Evolutionary conservation across 495 filamentous ascomycete genomes (phyloP), one percentile per base, ranked within the genome.

Genomic region (Letharia lupina): DNA sequence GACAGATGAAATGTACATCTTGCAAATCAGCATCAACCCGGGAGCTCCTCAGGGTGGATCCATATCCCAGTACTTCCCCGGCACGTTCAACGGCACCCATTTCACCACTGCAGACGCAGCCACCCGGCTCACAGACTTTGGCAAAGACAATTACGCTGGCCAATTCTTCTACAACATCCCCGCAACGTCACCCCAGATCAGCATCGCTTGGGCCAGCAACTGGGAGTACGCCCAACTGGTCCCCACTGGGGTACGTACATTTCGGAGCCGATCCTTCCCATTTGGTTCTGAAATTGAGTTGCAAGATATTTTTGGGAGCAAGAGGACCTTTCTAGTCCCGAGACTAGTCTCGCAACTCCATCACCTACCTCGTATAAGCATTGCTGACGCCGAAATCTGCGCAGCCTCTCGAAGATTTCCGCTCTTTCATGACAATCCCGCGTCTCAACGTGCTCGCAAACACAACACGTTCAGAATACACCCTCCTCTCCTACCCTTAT

Each of bases 171-270:
- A 81, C 67, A 79, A 78, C 13, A 71, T 83, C 8, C 73, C 78
- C 0, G 62, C 65, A 7, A 73, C 69, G 33, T 70, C 76, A 35
- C 75, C 75, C 28, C 76, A 77, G 40, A 69, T 81, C 63, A 79
- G 74, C 41, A 77, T 87, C 47, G 80, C 77, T 8, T 87, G 84
- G 84, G 83, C 84, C 64, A 82, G 77, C 58, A 87, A 87, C 67
- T 86, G 84, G 83, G 80, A 87, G 68, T 87, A 86, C 65, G 75
- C 73, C 4, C 72, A 82, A 45, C 63, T 73, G 31, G 80, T 83
- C 0, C 82, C 82, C 3, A 83, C 82, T 0, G 81, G 81, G 23
- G 23, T 28, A 28, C 23, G 23, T 28, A 28, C 23, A 28, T 28
- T 28, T 28, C 23, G 23, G 23, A 28, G 23, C 23, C 23, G 23